Base-by-base conservation (phyloP, 768 basidiomycete species). In the Termitomyces sp. region DNA sequence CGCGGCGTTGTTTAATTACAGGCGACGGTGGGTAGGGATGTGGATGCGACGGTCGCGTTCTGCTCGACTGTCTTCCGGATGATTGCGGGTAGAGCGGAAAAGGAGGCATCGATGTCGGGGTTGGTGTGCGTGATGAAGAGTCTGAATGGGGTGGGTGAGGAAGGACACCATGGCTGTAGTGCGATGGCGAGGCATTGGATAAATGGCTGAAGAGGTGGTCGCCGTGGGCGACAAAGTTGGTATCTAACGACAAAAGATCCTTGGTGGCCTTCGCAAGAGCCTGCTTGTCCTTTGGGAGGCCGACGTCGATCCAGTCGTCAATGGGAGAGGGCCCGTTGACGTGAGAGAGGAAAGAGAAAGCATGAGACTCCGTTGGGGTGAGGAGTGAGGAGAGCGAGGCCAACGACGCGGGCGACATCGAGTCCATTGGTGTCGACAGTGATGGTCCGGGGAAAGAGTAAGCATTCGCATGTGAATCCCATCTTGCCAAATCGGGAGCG, bases 211-310 rank as follows among this genome's bases (percentile, higher is more conserved):
- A 67, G 28, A 54, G 57, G 20, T 54, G 40, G 45, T 60, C 60
- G 50, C 42, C 49, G 35, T 57, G 63, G 6, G 39, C 35, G n/a
- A 49, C 50, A 28, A 52, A 64, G 15, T 63, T 66, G 40, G 76
- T 65, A 61, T 89, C 89, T 32, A 92, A 78, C 4, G 89, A 79
- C 86, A 94, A 91, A 48, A 94, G 83, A 72, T 92, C 90, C 72
- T 90, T 91, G 0, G 91, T 93, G 0, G 91, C 91, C 73, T 88
- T 89, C 57, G 88, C 76, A 57, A 94, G 81, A 2, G 86, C 86
- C 57, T 89, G 86, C 60, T 78, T 85, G 61, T 84, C 84, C 59
- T 76, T 83, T 56, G 81, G 73, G 12, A 74, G 65, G 58, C 81
- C 80, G 39, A 71, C 61, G 22, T 80, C 76, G 66, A 83, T 73